Conservation (phyloP, 768 basidiomycete species). For the Tephrocybe rancida region DNA sequence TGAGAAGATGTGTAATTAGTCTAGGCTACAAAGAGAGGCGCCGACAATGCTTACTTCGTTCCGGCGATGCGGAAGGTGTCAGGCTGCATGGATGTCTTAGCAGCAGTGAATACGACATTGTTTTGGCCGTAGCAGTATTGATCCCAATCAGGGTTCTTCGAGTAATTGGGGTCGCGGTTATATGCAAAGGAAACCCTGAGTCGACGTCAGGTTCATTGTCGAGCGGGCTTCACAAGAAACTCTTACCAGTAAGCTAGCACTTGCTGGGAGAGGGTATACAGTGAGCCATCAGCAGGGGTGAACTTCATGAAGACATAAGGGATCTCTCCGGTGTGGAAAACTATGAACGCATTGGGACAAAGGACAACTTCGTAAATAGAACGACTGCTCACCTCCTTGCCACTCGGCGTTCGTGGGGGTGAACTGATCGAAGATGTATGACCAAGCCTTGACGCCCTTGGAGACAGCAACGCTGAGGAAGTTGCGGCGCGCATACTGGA, state of each 20-base stretch:
- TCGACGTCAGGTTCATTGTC: background rate
- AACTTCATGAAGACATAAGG: constrained; percentile 23
- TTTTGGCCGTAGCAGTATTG: constrained; percentile 4
- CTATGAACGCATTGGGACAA: background rate
- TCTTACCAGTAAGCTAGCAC: constrained; percentile 19
- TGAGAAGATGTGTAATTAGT: background rate
- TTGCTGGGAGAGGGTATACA: constrained; percentile 17
- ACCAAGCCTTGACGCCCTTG: constrained; percentile 17
- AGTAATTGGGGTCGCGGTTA: constrained; percentile 12
- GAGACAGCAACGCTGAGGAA: constrained; percentile 11
- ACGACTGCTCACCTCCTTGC: constrained; percentile 17
- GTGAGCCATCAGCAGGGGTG: constrained; percentile 9
- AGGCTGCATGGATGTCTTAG: constrained; percentile 12
- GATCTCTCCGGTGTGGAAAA: constrained; percentile 20
- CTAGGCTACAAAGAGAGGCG: background rate
- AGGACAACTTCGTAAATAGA: background rate
- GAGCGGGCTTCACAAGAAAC: background rate
- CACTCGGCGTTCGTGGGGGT: constrained; percentile 12
- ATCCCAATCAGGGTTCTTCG: constrained; percentile 11
- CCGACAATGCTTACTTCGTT: constrained; percentile 9
- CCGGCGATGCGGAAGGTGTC: constrained; percentile 16
- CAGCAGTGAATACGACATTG: constrained; percentile 12
- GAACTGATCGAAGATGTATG: constrained; percentile 15
- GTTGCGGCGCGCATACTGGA: constrained; percentile 21
- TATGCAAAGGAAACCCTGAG: constrained; percentile 19